phyloP scores from a whole-genome alignment of 371 early-diverging fungal species.

The Apophysomyces sp. region DNA sequence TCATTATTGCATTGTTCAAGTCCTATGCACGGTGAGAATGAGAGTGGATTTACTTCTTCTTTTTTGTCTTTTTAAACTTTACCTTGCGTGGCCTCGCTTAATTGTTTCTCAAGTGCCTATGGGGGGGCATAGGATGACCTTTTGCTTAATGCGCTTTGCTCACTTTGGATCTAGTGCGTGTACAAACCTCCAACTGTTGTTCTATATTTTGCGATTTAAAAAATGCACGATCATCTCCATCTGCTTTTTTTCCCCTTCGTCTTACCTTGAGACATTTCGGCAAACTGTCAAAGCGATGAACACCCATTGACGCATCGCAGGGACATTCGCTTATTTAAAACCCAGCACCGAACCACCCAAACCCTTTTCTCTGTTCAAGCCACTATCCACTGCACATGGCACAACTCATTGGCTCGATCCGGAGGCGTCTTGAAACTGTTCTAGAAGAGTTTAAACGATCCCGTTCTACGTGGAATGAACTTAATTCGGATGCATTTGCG shows the following conservation, averaged over 20 bases:
- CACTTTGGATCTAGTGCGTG: neutral
- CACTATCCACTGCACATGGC: slow-evolving; percentile 18
- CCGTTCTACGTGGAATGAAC: slow-evolving; percentile 35
- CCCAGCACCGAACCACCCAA: no score
- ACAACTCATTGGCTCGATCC: slow-evolving; percentile 29
- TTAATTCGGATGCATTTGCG: slow-evolving; percentile 38
- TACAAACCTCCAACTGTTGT: neutral
- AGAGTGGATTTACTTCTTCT: neutral
- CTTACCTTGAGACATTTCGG: slow-evolving; percentile 7
- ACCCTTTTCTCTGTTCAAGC: neutral
- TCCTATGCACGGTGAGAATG: slow-evolving; percentile 1
- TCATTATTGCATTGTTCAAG: slow-evolving; percentile 18
- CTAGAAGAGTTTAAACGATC: slow-evolving; percentile 38
- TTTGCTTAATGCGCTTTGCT: neutral
- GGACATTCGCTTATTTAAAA: neutral
- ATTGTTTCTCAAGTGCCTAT: slow-evolving; percentile 4
- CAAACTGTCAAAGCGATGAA: neutral
- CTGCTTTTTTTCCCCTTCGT: no score
- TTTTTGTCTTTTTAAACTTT: neutral
- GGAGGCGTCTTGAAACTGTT: slow-evolving; percentile 29
- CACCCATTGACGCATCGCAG: no score
- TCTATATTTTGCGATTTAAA: neutral
- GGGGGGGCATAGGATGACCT: neutral
- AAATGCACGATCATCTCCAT: no score
- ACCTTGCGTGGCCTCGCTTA: slow-evolving; percentile 6